phyloP scores from a whole-genome alignment of 805 yeast species.

The Candida boleticola region DNA sequence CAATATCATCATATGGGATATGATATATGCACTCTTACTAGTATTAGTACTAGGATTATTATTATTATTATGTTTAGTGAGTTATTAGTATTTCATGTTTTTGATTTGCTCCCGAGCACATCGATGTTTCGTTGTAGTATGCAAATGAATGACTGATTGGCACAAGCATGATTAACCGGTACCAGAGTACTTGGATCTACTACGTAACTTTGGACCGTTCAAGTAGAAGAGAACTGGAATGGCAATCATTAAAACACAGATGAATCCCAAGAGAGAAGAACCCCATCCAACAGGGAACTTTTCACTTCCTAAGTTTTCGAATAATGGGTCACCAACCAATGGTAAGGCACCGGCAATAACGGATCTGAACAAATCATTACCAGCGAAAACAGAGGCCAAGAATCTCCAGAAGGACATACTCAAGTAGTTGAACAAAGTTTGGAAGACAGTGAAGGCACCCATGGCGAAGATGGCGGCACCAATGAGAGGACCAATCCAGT shows the following conservation, averaged over 20 bases:
- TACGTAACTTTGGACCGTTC: slow-evolving; percentile 42
- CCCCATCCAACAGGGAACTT: slow-evolving; percentile 62
- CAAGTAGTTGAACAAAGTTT: slow-evolving; percentile 47
- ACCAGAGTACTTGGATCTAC: slow-evolving; percentile 36
- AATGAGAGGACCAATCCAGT: slow-evolving; percentile 49
- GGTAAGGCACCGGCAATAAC: slow-evolving; percentile 58
- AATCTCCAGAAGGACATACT: slow-evolving; percentile 47
- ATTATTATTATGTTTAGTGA: no score
- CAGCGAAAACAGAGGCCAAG: slow-evolving; percentile 57
- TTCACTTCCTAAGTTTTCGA: slow-evolving; percentile 44
- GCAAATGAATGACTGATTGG: no score
- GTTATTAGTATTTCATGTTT: no score
- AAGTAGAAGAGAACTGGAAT: slow-evolving; percentile 47
- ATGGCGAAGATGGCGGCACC: slow-evolving; percentile 39
- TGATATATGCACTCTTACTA: no score
- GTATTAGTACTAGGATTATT: no score
- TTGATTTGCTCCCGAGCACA: no score
- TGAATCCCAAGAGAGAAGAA: slow-evolving; percentile 44
- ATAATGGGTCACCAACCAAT: slow-evolving; percentile 61
- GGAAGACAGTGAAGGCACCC: slow-evolving; percentile 46
- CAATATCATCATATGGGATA: no score
- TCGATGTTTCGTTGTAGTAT: no score
- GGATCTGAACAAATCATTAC: slow-evolving; percentile 49
- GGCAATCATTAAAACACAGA: slow-evolving; percentile 40
- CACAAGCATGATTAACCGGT: not conserved